phyloP scores from a whole-genome alignment of 257 asterid genomes.

The Ilex aquifolium region DNA sequence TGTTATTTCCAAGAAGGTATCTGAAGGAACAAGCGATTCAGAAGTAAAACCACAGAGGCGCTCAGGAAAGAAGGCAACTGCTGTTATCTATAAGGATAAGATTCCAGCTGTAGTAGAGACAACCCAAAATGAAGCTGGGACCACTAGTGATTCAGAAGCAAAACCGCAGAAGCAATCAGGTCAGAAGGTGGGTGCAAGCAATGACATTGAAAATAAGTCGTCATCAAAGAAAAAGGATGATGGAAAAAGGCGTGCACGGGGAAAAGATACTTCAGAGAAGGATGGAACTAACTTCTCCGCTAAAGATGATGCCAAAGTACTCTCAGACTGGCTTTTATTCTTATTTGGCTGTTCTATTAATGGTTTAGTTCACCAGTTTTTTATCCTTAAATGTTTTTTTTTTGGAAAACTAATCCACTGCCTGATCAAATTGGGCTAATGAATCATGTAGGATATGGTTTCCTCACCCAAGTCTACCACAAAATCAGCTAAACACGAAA shows the following conservation, averaged over 20 bases:
- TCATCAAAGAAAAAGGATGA: constrained; percentile 29
- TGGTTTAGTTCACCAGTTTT: constrained; percentile 1
- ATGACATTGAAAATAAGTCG: constrained; percentile 8
- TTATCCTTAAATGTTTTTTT: neutral
- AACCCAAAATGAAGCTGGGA: constrained; percentile 33
- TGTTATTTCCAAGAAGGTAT: neutral
- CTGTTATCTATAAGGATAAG: constrained; percentile 33
- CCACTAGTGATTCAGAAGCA: constrained; percentile 46
- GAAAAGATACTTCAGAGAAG: constrained; percentile 40
- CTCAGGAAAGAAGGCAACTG: constrained; percentile 16
- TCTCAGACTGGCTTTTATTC: constrained; percentile 13
- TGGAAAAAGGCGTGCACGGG: constrained; percentile 45
- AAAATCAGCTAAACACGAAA: constrained; percentile 44
- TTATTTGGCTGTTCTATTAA: constrained; percentile 9
- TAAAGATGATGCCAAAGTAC: constrained; percentile 46
- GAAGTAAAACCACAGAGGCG: neutral
- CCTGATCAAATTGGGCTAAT: neutral
- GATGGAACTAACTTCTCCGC: constrained; percentile 33
- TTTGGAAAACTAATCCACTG: neutral
- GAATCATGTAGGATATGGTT: constrained; percentile 29
- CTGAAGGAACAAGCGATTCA: neutral
- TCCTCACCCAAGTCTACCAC: constrained; percentile 42
- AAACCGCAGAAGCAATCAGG: constrained; percentile 27
- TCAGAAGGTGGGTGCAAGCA: constrained; percentile 24
- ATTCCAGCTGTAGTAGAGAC: constrained; percentile 28